Conservation (phyloP, 768 basidiomycete genomes). For the Lactifluus echinatus region DNA sequence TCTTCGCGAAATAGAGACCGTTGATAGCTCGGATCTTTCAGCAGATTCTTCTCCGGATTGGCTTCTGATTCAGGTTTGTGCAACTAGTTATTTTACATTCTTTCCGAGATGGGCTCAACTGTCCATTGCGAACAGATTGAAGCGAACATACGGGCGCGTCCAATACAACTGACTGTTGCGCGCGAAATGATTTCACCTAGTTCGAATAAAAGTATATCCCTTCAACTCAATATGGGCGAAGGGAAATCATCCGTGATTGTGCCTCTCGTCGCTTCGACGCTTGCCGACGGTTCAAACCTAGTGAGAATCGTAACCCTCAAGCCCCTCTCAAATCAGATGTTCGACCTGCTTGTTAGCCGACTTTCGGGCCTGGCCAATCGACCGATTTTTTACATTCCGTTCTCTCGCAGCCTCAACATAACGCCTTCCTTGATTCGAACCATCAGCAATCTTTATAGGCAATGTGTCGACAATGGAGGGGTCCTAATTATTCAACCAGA, state of each 20-base stretch:
- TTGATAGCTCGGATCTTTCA: background rate
- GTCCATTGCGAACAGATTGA: background rate
- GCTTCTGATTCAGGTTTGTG: background rate
- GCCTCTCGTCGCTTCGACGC: background rate
- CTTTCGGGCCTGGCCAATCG: conserved; percentile 36
- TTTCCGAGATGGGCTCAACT: background rate
- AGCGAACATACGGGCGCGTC: background rate
- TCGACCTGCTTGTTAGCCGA: conserved; percentile 35
- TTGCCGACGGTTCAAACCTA: conserved; percentile 37
- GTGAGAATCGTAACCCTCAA: conserved; percentile 44
- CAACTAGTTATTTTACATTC: background rate
- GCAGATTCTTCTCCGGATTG: background rate
- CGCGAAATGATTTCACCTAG: background rate
- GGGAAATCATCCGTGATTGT: background rate
- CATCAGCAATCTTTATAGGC: conserved; percentile 29
- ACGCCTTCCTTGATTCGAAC: conserved; percentile 11
- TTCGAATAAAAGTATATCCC: background rate
- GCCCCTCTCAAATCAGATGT: conserved; percentile 38
- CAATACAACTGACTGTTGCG: background rate
- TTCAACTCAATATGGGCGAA: background rate
- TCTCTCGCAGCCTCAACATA: conserved; percentile 33
- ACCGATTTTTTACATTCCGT: conserved; percentile 41
- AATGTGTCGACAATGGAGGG: conserved; percentile 25
- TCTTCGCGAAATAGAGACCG: background rate
- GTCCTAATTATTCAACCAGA: background rate